Conservation (phyloP, 2,329 filamentous ascomycete genomes). For the Colletotrichum spinosum region DNA sequence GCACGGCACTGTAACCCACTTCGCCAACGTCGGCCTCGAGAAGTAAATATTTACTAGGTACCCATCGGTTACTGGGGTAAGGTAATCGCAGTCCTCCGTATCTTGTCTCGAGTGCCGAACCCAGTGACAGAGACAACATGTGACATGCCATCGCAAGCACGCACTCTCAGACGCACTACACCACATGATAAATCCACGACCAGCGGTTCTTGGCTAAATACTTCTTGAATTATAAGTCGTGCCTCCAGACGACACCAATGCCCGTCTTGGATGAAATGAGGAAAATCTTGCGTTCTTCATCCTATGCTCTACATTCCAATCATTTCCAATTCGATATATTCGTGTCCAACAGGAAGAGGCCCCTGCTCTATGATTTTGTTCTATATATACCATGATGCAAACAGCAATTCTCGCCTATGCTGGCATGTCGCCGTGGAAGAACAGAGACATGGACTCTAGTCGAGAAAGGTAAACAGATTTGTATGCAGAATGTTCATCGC, state of each 20-base stretch:
- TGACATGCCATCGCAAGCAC: neutral
- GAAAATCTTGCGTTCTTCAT: constrained; percentile 7
- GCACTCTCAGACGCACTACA: no score
- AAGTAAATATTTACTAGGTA: constrained; percentile 25
- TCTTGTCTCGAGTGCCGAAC: neutral
- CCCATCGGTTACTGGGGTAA: constrained; percentile 13
- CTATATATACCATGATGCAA: constrained; percentile 19
- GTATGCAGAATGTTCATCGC: constrained; percentile 98
- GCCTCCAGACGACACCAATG: no score
- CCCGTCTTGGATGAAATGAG: neutral
- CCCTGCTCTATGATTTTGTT: neutral
- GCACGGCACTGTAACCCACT: constrained; percentile 24
- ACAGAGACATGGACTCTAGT: constrained; percentile 57
- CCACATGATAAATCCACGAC: no score
- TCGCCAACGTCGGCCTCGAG: constrained; percentile 30
- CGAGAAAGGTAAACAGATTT: constrained; percentile 94
- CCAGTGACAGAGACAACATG: neutral
- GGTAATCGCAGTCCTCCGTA: neutral
- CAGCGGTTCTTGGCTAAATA: no score
- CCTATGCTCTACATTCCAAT: constrained; percentile 14
- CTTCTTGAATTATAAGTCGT: no score
- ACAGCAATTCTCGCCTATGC: constrained; percentile 16
- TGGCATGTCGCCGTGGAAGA: neutral
- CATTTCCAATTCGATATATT: constrained; percentile 9
- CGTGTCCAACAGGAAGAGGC: constrained; percentile 7